Conservation (phyloP, 129 eudicot species). For the Cynara cardunculus region DNA sequence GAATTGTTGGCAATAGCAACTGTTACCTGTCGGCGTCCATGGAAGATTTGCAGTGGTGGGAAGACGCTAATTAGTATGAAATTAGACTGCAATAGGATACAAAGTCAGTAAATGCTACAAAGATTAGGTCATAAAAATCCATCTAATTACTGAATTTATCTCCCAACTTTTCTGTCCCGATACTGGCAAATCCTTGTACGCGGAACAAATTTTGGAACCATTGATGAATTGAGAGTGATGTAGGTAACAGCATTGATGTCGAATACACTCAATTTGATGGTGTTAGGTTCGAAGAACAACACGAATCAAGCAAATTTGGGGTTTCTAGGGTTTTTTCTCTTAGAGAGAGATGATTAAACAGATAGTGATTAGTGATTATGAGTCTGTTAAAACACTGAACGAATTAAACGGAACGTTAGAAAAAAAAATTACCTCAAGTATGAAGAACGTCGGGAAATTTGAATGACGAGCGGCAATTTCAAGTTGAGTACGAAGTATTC, state of each 20-base stretch:
- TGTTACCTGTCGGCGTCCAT: slow-evolving; percentile 64
- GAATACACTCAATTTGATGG: neutral
- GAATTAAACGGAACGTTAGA: neutral
- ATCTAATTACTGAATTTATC: neutral
- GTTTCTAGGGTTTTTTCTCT: slow-evolving; percentile 22
- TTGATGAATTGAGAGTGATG: neutral
- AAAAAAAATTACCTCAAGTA: slow-evolving; percentile 3
- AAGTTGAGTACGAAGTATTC: neutral
- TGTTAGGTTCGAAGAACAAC: neutral
- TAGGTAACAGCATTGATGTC: neutral
- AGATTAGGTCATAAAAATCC: neutral
- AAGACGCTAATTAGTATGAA: neutral
- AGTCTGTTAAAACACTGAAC: neutral
- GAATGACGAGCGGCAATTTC: slow-evolving; percentile 18
- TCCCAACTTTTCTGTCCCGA: too few relatives aligned
- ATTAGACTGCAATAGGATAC: slow-evolving; percentile 21
- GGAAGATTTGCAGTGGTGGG: slow-evolving; percentile 3
- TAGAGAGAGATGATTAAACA: neutral
- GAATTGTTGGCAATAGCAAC: neutral
- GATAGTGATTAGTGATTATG: neutral
- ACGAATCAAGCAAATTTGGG: neutral
- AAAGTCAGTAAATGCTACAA: neutral
- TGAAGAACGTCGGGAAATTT: neutral
- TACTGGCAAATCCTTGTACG: neutral
- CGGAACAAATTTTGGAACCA: neutral